Conservation (phyloP, 2,329 filamentous ascomycete species). For the Fusarium torreyae region DNA sequence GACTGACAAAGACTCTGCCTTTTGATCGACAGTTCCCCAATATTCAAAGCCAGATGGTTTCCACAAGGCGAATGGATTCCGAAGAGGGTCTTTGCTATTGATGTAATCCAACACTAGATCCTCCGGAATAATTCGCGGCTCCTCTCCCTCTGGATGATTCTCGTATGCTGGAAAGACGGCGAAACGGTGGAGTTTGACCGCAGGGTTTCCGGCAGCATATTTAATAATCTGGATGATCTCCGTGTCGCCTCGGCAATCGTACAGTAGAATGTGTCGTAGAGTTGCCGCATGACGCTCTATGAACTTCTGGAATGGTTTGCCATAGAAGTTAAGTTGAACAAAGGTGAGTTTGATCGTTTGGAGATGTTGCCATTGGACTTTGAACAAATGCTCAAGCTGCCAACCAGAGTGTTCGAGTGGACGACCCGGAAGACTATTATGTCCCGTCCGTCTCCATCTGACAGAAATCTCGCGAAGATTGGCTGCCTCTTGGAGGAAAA, state of each 20-base stretch:
- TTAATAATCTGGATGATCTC: background rate
- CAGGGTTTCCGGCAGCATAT: background rate
- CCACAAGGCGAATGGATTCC: background rate
- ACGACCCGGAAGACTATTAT: background rate
- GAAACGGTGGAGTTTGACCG: constrained; percentile 18
- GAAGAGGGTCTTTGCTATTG: background rate
- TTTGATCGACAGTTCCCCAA: constrained; percentile 2
- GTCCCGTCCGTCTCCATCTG: background rate
- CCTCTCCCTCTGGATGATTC: background rate
- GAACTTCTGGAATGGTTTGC: background rate
- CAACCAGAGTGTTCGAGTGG: background rate
- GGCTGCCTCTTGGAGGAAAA: constrained; percentile 1
- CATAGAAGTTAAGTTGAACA: background rate
- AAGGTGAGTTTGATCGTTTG: constrained; percentile 8
- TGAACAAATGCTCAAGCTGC: background rate
- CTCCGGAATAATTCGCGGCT: background rate
- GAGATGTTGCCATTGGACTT: background rate
- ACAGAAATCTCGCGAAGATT: constrained; percentile 12
- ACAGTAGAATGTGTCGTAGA: constrained; percentile 13
- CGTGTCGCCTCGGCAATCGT: background rate
- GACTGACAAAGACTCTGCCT: background rate
- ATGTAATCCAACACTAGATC: constrained; percentile 7
- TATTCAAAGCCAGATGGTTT: background rate
- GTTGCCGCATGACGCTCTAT: background rate
- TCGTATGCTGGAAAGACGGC: constrained; percentile 2